These are phyloP conservation scores for Botrytis galanthina DNA, from an alignment of 2,329 filamentous ascomycete species.

Conservation along the genomic window DNA sequence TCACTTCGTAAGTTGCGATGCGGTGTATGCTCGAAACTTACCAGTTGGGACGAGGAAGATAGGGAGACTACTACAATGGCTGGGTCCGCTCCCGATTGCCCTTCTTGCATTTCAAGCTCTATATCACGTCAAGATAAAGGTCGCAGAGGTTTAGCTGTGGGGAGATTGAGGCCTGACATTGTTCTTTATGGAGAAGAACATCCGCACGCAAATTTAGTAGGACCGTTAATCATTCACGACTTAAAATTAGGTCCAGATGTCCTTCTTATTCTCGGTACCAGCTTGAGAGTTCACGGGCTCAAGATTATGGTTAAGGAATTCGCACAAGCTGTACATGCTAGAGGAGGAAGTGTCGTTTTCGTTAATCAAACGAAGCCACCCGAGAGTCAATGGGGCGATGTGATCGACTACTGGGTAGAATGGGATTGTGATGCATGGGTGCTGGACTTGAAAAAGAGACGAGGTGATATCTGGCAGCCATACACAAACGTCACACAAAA, in stretches of 20 bases:
- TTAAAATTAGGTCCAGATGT: constrained; percentile 63
- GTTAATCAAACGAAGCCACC: constrained; percentile 71
- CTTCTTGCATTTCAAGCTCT: constrained; percentile 61
- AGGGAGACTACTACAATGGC: constrained; percentile 48
- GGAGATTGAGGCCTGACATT: constrained; percentile 68
- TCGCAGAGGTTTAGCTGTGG: constrained; percentile 65
- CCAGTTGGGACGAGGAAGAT: constrained; percentile 57
- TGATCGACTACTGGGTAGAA: constrained; percentile 72
- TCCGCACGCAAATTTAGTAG: constrained; percentile 65
- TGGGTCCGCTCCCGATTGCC: constrained; percentile 66
- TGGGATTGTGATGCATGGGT: constrained; percentile 78
- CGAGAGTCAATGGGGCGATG: constrained; percentile 69
- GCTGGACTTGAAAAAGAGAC: constrained; percentile 48
- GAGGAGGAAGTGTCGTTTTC: constrained; percentile 67
- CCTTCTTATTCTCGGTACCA: constrained; percentile 68
- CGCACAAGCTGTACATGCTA: constrained; percentile 64
- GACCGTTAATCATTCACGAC: constrained; percentile 66
- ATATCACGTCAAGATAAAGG: constrained; percentile 62
- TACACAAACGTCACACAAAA: constrained; percentile 27
- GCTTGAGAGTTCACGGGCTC: constrained; percentile 67
- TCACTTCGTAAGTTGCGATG: constrained; percentile 65
- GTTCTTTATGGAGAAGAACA: constrained; percentile 74
- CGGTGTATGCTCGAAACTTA: constrained; percentile 57
- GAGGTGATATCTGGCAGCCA: constrained; percentile 37
- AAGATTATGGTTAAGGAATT: constrained; percentile 71